A percentile compares a stretch with the other conserved stretches of the same genome.
Evolutionary conservation across 2,329 filamentous ascomycete genomes (phyloP).

Genomic region (Aspergillus sp.): DNA sequence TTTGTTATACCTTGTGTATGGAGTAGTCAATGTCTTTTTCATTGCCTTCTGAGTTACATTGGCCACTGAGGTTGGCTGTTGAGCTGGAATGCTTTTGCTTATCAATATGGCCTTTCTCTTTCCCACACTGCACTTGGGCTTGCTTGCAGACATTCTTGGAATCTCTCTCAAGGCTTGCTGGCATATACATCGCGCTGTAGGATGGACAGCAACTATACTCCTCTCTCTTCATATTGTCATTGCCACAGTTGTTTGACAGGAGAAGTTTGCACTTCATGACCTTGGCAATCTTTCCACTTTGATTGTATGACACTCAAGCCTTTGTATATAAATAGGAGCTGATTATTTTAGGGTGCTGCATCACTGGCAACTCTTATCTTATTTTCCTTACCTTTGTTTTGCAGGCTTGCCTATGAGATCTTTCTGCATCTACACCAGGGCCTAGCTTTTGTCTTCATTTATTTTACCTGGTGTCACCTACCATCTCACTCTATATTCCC

Average conservation of each 20-base stretch:
- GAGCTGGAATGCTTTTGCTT: background rate
- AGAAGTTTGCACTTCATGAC: background rate
- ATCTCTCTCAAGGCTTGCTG: background rate
- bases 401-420: background rate
- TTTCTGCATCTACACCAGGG: background rate
- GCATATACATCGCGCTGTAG: background rate
- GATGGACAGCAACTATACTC: background rate
- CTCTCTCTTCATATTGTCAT: background rate
- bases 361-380: background rate
- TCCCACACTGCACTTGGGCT: background rate
- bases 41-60: background rate
- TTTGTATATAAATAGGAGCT: no score
- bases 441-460: background rate
- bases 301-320: background rate
- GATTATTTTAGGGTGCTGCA: background rate
- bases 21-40: background rate
- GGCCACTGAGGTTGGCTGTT: background rate
- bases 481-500: background rate
- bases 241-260: background rate
- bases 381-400: background rate
- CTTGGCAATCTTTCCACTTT: background rate
- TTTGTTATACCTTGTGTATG: conserved; percentile 1
- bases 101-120: background rate
- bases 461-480: background rate
- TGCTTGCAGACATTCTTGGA: background rate